phyloP scores from a whole-genome alignment of 164 flowering plant genomes.

The Echeveria elegans region DNA sequence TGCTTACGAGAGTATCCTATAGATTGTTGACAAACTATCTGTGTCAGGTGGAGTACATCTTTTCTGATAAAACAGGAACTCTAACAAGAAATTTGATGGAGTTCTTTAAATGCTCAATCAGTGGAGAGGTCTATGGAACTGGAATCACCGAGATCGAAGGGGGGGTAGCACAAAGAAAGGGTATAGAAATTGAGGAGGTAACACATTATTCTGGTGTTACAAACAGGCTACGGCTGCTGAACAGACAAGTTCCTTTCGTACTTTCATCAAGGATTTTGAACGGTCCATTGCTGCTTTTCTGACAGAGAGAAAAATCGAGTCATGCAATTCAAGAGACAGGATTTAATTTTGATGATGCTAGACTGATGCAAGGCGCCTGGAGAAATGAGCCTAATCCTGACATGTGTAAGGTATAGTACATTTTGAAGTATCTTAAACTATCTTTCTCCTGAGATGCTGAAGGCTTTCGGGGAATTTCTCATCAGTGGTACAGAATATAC shows the following conservation, averaged over 20 bases:
- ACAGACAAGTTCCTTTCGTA: too few relatives aligned
- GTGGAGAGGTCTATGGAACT: constrained; percentile 79
- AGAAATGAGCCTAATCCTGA: constrained; percentile 88
- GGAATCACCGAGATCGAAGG: constrained; percentile 89
- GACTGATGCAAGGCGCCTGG: constrained; percentile 85
- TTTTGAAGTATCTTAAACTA: too few relatives aligned
- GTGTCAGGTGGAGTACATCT: constrained; percentile 84
- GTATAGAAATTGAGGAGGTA: constrained; percentile 58
- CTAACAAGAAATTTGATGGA: constrained; percentile 93
- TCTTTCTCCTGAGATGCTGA: too few relatives aligned
- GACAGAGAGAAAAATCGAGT: constrained; percentile 42
- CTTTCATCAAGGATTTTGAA: not conserved
- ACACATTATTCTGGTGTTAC: not conserved
- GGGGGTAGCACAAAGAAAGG: constrained; percentile 62
- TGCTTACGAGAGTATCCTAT: not conserved
- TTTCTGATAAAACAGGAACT: constrained; percentile 98
- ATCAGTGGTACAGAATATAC: too few relatives aligned
- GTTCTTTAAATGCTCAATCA: constrained; percentile 95
- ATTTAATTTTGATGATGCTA: not conserved
- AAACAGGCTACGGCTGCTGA: not conserved
- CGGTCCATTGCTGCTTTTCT: not conserved
- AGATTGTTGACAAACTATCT: not conserved
- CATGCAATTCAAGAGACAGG: constrained; percentile 42
- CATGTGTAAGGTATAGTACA: constrained; percentile 52
- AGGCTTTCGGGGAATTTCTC: too few relatives aligned